Base-by-base conservation (phyloP, 495 filamentous ascomycete species). In the Acidomyces sp. region DNA sequence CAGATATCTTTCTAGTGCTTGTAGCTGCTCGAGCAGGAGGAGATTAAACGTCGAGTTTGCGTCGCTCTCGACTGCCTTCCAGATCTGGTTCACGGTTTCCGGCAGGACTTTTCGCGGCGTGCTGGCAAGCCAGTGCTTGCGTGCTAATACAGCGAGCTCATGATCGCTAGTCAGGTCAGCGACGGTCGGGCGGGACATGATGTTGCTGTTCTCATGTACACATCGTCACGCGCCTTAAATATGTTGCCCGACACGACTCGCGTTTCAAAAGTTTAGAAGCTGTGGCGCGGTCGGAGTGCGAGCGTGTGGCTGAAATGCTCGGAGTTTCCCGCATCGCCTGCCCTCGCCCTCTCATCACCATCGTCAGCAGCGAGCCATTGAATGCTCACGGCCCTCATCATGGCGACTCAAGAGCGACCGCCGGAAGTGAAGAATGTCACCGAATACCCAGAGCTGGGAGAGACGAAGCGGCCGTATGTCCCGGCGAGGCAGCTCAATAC, bases 1-100 rank as follows among this genome's bases (percentile, higher is more conserved):
- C 18, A 99, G 72, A 55, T 84, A 93, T 56, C 82, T 85, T 54
- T 99, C 90, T 40, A 99, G 61, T 28, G 92, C 72, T 62, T 93
- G 88, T 47, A 95, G 59, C 45, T 86, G 85, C 62, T 99, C 90
- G 47, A 99, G 67, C 5, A 81, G 71, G 41, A 93, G 67, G 23
- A 96, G 70, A 10, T 77, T 78, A 49, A 72, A 79, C 55, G 74
- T 74, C n/a, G 69, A 69, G 55, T 93, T 95, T 30, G 66, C 66
- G 35, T 85, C 77, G 47, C 75, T 74, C 59, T 96, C 85, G 43
- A 99, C 62, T 13, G 74, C 68, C 62, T 90, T 85, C 84, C 90
- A 99, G 29, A 99, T 78, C 49, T 88, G 82, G 48, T 72, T 70
- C 63, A 96, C 65, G 39, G 87, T 74, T 44, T 92, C 82, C 26